Evolutionary conservation across 2,329 filamentous ascomycete species (phyloP).

Genomic region (Colletotrichum sidae): DNA sequence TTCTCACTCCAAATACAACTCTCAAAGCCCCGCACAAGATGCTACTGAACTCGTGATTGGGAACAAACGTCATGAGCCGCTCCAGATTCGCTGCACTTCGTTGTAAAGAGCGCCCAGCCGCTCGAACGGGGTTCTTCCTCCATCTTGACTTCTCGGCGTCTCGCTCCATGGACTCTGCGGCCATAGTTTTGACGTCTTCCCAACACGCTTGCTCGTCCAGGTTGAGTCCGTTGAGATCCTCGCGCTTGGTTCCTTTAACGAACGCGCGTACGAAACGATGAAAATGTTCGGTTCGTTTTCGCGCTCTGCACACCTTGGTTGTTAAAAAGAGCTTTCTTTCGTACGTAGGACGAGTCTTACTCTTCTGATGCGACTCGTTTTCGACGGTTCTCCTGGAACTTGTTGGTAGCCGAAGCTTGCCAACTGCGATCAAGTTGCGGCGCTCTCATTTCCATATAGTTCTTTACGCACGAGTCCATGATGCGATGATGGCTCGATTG

Average conservation of each 20-base stretch:
- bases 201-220: slow-evolving; percentile 10
- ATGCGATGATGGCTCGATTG: not conserved
- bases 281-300: slow-evolving; percentile 7
- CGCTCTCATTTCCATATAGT: slow-evolving; percentile 2
- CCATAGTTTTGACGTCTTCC: slow-evolving; percentile 16
- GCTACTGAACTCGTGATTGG: slow-evolving; percentile 6
- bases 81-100: slow-evolving; percentile 15
- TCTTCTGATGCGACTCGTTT: not conserved
- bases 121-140: slow-evolving; percentile 8
- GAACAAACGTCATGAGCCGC: slow-evolving; percentile 7
- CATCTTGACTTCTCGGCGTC: slow-evolving; percentile 11
- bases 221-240: slow-evolving; percentile 1
- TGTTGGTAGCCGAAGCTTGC: slow-evolving; percentile 7
- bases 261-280: not conserved
- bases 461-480: slow-evolving; percentile 2
- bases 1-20: slow-evolving; percentile 13
- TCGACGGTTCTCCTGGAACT: slow-evolving; percentile 3
- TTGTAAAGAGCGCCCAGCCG: slow-evolving; percentile 20
- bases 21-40: slow-evolving; percentile 20
- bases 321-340: not conserved
- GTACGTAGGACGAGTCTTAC: not conserved
- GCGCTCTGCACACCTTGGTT: not conserved
- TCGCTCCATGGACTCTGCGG: slow-evolving; percentile 11
- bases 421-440: slow-evolving; percentile 4
- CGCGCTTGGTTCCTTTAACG: slow-evolving; percentile 1